These are phyloP conservation scores for Cyberlindnera samutprakarnensis DNA, from an alignment of 805 yeast genomes.

Conservation along the genomic window DNA sequence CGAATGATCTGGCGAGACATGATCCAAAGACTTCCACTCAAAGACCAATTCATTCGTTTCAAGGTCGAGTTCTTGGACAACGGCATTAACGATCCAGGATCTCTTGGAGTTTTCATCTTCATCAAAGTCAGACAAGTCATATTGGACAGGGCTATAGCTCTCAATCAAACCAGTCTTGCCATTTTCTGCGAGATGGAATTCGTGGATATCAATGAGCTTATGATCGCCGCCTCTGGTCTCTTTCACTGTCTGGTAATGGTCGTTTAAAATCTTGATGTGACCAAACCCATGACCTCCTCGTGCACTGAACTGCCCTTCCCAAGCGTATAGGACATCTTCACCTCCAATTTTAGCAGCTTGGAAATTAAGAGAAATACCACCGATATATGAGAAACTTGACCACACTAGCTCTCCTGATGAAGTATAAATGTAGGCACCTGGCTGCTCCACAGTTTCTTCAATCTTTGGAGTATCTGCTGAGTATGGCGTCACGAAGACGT, in stretches of 20 bases:
- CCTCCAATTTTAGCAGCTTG: conserved; percentile 24
- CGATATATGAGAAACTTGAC: conserved; percentile 29
- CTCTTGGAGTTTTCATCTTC: conserved; percentile 14
- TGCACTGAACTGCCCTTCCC: conserved; percentile 30
- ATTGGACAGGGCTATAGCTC: conserved; percentile 27
- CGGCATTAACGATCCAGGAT: conserved; percentile 30
- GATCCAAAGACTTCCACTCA: conserved; percentile 23
- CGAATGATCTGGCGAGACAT: conserved; percentile 27
- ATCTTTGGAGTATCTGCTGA: conserved; percentile 15
- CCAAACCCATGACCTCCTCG: conserved; percentile 19
- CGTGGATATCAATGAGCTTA: conserved; percentile 29
- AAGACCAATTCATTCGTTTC: conserved; percentile 29
- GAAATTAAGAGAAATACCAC: conserved; percentile 27
- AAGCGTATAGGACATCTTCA: conserved; percentile 24
- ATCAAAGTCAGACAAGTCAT: conserved; percentile 23
- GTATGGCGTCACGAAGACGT: conserved; percentile 28
- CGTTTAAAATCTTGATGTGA: conserved; percentile 26
- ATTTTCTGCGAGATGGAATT: conserved; percentile 24
- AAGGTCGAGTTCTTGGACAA: conserved; percentile 29
- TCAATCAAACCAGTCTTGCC: conserved; percentile 25
- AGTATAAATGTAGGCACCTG: conserved; percentile 29
- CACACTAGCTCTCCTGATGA: conserved; percentile 30
- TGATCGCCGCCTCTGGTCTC: conserved; percentile 30
- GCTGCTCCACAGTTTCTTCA: conserved; percentile 23
- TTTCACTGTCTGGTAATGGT: conserved; percentile 24